phyloP scores from a whole-genome alignment of 352 stramenopile genomes.

The Phytophthora capsici region DNA sequence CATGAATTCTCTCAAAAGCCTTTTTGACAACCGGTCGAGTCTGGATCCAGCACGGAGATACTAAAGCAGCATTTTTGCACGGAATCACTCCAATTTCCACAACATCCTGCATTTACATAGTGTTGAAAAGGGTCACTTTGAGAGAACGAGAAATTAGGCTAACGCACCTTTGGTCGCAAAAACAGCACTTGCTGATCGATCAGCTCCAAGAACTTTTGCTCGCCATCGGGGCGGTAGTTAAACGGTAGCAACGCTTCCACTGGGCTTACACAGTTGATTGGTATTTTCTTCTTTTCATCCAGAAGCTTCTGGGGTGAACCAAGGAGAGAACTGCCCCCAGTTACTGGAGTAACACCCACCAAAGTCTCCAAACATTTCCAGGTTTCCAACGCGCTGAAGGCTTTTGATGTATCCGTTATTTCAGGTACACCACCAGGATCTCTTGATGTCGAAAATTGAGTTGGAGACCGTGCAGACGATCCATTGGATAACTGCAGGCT shows the following conservation, averaged over 20 bases:
- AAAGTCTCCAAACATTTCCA: slow-evolving; percentile 79
- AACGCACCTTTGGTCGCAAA: slow-evolving; percentile 67
- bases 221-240: slow-evolving; percentile 57
- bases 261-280: slow-evolving; percentile 53
- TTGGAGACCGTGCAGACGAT: neutral
- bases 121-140: neutral
- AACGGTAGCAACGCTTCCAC: slow-evolving; percentile 73
- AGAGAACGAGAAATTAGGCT: neutral
- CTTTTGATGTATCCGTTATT: slow-evolving; percentile 22
- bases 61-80: slow-evolving; percentile 51
- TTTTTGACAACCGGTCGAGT: slow-evolving; percentile 59
- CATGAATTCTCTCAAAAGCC: slow-evolving; percentile 74
- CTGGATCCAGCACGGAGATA: slow-evolving; percentile 75
- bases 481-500: slow-evolving; percentile 31
- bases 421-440: neutral
- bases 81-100: slow-evolving; percentile 79
- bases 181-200: slow-evolving; percentile 61
- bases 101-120: slow-evolving; percentile 36
- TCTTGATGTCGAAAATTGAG: neutral
- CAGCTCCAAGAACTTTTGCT: slow-evolving; percentile 70
- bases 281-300: slow-evolving; percentile 40
- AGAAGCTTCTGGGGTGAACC: slow-evolving; percentile 56
- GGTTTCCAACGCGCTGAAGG: slow-evolving; percentile 59
- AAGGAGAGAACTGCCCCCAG: slow-evolving; percentile 33
- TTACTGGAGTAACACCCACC: slow-evolving; percentile 36